Evolutionary conservation across 1,139 yeast genomes (phyloP).

Genomic region (Zygosaccharomyces sapae): DNA sequence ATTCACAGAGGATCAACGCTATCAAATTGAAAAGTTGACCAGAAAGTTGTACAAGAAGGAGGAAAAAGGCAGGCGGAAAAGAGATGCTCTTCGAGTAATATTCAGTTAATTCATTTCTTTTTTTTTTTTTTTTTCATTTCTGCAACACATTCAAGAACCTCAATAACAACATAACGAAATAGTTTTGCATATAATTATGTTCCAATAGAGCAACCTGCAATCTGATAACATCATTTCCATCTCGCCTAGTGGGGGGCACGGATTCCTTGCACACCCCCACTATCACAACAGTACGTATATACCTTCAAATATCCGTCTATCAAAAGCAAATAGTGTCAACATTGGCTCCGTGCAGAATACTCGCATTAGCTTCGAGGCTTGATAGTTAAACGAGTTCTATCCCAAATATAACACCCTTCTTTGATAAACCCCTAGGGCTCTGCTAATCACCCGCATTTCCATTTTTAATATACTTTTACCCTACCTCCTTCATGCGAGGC

Average conservation of each 20-base stretch:
- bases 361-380: background rate
- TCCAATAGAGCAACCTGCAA: background rate
- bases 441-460: background rate
- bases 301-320: background rate
- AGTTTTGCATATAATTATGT: too few species aligned
- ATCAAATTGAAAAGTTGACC: constrained; percentile 11
- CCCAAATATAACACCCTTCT: background rate
- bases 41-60: constrained; percentile 16
- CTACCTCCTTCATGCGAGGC: background rate
- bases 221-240: background rate
- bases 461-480: background rate
- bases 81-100: constrained; percentile 15
- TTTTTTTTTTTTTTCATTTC: too few species aligned
- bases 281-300: background rate
- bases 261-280: background rate
- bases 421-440: background rate
- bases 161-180: too few species aligned
- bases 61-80: constrained; percentile 14
- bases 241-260: background rate
- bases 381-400: background rate
- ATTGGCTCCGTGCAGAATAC: background rate
- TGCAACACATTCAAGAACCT: too few species aligned
- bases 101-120: constrained; percentile 6
- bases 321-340: background rate
- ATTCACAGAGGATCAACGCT: constrained; percentile 10